Conservation (phyloP, 768 basidiomycete genomes). For the Dictyophora rubrovolvata region DNA sequence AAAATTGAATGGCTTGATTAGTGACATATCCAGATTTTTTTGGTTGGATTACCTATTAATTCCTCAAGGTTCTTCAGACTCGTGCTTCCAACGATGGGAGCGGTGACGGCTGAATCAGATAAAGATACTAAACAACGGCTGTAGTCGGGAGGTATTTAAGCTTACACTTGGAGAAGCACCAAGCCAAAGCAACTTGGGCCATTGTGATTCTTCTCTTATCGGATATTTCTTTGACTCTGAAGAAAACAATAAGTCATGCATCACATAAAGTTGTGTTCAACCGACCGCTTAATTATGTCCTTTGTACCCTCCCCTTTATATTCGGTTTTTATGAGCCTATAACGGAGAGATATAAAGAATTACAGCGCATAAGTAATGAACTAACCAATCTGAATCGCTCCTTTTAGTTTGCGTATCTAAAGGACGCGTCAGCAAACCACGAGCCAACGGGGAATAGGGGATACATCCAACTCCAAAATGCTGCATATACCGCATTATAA, state of each 20-base stretch:
- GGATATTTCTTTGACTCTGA: constrained; percentile 46
- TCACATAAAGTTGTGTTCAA: not conserved
- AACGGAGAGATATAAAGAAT: not conserved
- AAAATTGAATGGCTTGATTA: too few relatives aligned
- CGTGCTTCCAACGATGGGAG: constrained; percentile 37
- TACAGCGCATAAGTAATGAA: not conserved
- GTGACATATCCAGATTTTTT: not conserved
- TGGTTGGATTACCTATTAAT: constrained; percentile 22
- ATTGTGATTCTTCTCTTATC: constrained; percentile 28
- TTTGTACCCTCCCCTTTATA: not conserved
- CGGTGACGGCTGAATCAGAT: constrained; percentile 23
- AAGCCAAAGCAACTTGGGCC: constrained; percentile 26
- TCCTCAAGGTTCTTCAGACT: constrained; percentile 31
- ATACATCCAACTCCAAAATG: constrained; percentile 13
- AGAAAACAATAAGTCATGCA: constrained; percentile 8
- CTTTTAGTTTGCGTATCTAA: constrained; percentile 1
- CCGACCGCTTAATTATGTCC: not conserved
- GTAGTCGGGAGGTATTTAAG: not conserved
- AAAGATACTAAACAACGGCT: not conserved
- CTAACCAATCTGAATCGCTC: constrained; percentile 10
- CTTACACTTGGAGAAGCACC: constrained; percentile 16
- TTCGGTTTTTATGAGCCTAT: not conserved
- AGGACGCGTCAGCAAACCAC: constrained; percentile 12
- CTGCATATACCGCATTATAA: not conserved
- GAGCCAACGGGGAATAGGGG: constrained; percentile 17